Percentiles rank a stretch among this genome's conserved stretches.
Evolutionary conservation across 2,329 filamentous ascomycete genomes (phyloP).

Genomic region (Penicillium thymicola): DNA sequence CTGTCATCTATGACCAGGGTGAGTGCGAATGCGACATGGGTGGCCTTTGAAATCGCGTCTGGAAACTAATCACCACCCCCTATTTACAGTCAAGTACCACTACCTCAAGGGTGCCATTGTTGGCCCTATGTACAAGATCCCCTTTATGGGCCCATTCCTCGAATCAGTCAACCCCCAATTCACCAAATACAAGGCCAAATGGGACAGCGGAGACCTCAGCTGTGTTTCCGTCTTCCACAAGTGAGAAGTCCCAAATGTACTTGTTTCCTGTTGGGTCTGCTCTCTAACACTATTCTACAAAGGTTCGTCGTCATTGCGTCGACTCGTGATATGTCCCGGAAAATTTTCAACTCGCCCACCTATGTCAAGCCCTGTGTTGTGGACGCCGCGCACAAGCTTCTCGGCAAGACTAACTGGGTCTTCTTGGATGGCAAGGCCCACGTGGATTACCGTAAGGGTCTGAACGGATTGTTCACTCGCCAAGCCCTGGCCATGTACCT

Average conservation of each 20-base stretch:
- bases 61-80: conserved; percentile 13
- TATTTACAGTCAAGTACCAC: conserved; percentile 65
- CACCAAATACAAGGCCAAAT: conserved; percentile 85
- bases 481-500: conserved; percentile 84
- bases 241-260: conserved; percentile 50
- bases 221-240: conserved; percentile 99
- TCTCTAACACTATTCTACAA: conserved; percentile 7
- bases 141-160: conserved; percentile 93
- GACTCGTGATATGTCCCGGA: conserved; percentile 89
- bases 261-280: background rate
- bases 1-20: conserved; percentile 89
- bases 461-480: conserved; percentile 92
- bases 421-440: conserved; percentile 94
- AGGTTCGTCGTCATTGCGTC: conserved; percentile 98
- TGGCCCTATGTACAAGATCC: conserved; percentile 71
- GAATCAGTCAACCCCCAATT: conserved; percentile 91
- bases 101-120: conserved; percentile 71
- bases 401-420: conserved; percentile 91
- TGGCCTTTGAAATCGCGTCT: conserved; percentile 1
- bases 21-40: conserved; percentile 40
- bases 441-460: conserved; percentile 93
- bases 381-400: conserved; percentile 87
- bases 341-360: conserved; percentile 89
- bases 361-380: conserved; percentile 97
- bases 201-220: conserved; percentile 84